Evolutionary conservation across 2,329 filamentous ascomycete species (phyloP).

Genomic region (Botrytis pseudocinerea): DNA sequence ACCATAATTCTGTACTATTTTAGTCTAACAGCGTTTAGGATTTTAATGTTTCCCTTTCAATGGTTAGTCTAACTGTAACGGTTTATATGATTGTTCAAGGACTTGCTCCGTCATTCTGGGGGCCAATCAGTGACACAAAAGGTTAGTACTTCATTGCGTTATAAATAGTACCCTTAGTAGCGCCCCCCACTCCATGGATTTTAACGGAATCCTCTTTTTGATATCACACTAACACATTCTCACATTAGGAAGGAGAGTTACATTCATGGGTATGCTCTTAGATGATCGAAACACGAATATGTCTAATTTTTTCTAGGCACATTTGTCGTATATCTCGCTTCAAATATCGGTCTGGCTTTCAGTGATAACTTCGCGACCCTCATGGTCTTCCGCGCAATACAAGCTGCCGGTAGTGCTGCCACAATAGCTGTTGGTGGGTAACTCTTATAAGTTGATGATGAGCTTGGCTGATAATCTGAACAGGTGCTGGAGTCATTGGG

Average conservation of each 20-base stretch:
- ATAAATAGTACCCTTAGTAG: not conserved
- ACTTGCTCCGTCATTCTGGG: constrained; percentile 48
- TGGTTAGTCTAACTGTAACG: constrained; percentile 47
- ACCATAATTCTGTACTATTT: not conserved
- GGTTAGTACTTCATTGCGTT: not conserved
- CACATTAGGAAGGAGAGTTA: constrained; percentile 12
- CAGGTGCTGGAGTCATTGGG: constrained; percentile 18
- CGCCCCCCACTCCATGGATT: not conserved
- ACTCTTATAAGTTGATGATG: constrained; percentile 42
- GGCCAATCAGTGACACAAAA: constrained; percentile 44
- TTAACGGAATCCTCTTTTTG: not conserved
- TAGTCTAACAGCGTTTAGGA: constrained; percentile 6
- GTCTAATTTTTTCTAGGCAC: constrained; percentile 36
- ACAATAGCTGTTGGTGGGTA: constrained; percentile 49
- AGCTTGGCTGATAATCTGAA: not conserved
- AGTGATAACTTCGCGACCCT: constrained; percentile 47
- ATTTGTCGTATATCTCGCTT: constrained; percentile 49
- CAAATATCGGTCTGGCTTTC: constrained; percentile 50
- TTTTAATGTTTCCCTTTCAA: constrained; percentile 22
- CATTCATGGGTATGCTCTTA: constrained; percentile 11
- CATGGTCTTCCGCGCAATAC: constrained; percentile 49
- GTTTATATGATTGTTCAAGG: constrained; percentile 54
- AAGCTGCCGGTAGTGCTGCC: constrained; percentile 49
- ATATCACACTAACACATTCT: not conserved
- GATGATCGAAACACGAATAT: constrained; percentile 22